Base-by-base conservation (phyloP, 129 eudicot genomes). In the carrot (Daucus carota) region DNA sequence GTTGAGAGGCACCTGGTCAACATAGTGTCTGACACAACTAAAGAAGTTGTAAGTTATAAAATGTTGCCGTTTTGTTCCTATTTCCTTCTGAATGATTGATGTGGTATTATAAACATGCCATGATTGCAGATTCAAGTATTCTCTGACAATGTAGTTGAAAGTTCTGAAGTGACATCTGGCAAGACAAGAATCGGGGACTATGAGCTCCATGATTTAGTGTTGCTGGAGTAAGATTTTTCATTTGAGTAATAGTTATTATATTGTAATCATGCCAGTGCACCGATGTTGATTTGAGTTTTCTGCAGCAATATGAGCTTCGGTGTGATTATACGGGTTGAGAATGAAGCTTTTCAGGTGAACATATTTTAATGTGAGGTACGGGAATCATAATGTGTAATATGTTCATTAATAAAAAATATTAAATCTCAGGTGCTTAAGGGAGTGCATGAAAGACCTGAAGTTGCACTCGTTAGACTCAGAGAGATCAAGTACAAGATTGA, bases 131-230 rank as follows among this genome's bases (percentile, higher is more conserved):
- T 91, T 75, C 93, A 89, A 68, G 96, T 94, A n/a, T 94, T 91
- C 79, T 92, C 99, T 29, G 97, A 89, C 81, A 90, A 91, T 85
- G 94, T 94, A 80, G 96, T 91, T 79, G 97, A 91, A 83, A 94
- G 99, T 85, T 94, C 90, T 60, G 96, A 83, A 83, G 75, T 78
- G 75, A 62, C 99, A 40, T 87, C 97, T 52, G 99, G 99, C 32
- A 78, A 91, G 40, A 94, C 97, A 54, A 80, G 86, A 65, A 91
- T 94, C 70, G 99, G 97, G 62, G 97, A 91, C 50, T 94, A 87
- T 75, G 97, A 94, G 90, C 97, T 94, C 52, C 99, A 88, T 87
- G 99, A 94, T 81, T 96, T 91, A 79, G 97, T 94, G 40, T 87
- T 85, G 62, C 85, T 94, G 50, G 99, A 91, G 99, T 94, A 87